A percentile compares a stretch with the other conserved stretches of the same genome.
Conservation (phyloP, 2,329 filamentous ascomycete genomes). For the Exophiala phaeomuriformis region DNA sequence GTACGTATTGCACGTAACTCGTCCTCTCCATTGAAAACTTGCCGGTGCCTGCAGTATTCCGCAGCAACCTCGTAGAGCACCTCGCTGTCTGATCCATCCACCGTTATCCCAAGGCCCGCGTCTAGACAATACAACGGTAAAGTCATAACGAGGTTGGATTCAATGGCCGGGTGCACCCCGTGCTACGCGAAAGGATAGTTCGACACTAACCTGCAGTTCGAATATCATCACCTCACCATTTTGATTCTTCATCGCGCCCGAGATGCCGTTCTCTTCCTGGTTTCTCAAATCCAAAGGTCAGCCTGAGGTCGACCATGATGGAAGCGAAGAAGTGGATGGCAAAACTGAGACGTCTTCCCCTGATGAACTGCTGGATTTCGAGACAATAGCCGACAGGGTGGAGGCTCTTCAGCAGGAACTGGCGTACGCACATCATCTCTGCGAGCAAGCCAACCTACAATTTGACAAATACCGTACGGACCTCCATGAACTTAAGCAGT, state of each 20-base stretch:
- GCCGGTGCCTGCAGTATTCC: no score
- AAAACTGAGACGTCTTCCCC: neutral
- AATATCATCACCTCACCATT: neutral
- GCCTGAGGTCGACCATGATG: neutral
- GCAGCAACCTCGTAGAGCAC: no score
- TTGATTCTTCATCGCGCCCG: neutral
- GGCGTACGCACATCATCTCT: slow-evolving; percentile 11
- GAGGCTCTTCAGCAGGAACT: slow-evolving; percentile 13
- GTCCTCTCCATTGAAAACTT: no score
- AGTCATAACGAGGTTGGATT: no score
- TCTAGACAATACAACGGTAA: no score
- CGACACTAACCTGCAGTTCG: neutral
- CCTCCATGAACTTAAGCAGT: slow-evolving; percentile 9
- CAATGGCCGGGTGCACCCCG: no score
- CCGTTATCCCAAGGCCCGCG: no score
- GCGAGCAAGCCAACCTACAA: slow-evolving; percentile 19
- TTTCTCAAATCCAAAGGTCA: slow-evolving; percentile 1
- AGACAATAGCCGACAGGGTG: slow-evolving; percentile 14
- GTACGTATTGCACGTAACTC: no score
- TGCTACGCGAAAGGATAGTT: no score
- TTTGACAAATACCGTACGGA: slow-evolving; percentile 13
- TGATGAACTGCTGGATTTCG: slow-evolving; percentile 9
- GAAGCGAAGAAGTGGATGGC: neutral
- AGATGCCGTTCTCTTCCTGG: slow-evolving; percentile 7
- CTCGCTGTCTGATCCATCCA: no score